Evolutionary conservation across 2,329 filamentous ascomycete genomes (phyloP).

Genomic region (Sodiomyces alkalinus): DNA sequence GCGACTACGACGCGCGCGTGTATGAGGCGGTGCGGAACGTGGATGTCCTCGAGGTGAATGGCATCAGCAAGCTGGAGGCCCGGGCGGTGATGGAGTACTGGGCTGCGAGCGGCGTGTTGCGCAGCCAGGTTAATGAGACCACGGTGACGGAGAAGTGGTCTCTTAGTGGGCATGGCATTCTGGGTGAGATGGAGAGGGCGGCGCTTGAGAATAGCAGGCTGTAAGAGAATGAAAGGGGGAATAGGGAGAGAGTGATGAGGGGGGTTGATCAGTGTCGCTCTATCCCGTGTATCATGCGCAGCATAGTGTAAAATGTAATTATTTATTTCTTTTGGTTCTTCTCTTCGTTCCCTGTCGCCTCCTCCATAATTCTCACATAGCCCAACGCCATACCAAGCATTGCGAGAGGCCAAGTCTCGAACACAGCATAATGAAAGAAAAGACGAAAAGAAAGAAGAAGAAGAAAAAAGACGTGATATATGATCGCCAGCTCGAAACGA

Average conservation of each 20-base stretch:
- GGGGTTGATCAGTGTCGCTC: too few relatives aligned
- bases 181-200: constrained; percentile 73
- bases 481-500: constrained; percentile 1
- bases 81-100: constrained; percentile 84
- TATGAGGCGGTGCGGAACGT: constrained; percentile 36
- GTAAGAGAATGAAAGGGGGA: constrained; percentile 13
- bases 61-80: constrained; percentile 60
- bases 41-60: constrained; percentile 42
- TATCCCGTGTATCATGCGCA: too few relatives aligned
- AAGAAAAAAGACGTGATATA: too few relatives aligned
- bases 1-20: constrained; percentile 40
- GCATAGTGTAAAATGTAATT: constrained; percentile 5
- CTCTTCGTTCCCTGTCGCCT: too few relatives aligned
- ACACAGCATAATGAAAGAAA: too few relatives aligned
- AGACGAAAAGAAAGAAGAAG: too few relatives aligned
- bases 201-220: constrained; percentile 31
- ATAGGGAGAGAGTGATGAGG: neutral
- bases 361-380: too few relatives aligned
- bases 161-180: constrained; percentile 61
- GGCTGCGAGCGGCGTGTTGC: constrained; percentile 68
- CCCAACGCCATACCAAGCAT: too few relatives aligned
- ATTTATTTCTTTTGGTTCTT: too few relatives aligned
- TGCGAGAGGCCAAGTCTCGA: too few relatives aligned
- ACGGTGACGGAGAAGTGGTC: constrained; percentile 73
- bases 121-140: constrained; percentile 52